A percentile compares a stretch with the other conserved stretches of the same genome.
These are phyloP conservation scores for Hygrophorus pudorinus DNA, from an alignment of 768 basidiomycete species.

Conservation along the genomic window DNA sequence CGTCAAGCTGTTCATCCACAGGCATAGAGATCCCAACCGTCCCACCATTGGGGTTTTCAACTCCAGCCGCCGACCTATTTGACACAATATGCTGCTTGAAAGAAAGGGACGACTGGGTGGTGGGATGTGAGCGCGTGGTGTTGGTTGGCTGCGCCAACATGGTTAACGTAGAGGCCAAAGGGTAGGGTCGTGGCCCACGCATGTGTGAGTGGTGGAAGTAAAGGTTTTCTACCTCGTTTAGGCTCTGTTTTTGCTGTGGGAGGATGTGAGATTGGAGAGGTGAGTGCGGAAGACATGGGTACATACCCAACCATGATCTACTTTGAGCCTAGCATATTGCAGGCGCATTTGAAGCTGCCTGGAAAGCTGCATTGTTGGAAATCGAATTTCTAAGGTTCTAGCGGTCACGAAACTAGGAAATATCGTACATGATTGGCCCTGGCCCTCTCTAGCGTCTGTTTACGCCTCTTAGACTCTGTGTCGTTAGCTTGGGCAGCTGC, in stretches of 20 bases:
- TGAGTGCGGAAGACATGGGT: not conserved
- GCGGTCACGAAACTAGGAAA: not conserved
- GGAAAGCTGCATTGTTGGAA: constrained; percentile 41
- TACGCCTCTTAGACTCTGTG: constrained; percentile 25
- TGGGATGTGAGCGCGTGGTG: not conserved
- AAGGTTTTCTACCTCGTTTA: constrained; percentile 76
- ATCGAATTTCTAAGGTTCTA: not conserved
- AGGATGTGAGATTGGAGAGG: not conserved
- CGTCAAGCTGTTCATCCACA: no score
- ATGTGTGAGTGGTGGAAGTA: constrained; percentile 66
- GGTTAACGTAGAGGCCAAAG: not conserved
- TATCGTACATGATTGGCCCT: constrained; percentile 52
- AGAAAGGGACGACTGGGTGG: not conserved
- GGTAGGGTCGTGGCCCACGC: constrained; percentile 1
- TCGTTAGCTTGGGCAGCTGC: not conserved
- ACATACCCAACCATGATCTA: constrained; percentile 74
- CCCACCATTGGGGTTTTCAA: no score
- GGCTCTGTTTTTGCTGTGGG: constrained; percentile 59
- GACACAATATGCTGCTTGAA: not conserved
- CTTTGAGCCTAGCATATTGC: constrained; percentile 70
- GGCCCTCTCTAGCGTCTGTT: constrained; percentile 43
- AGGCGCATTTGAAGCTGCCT: constrained; percentile 65
- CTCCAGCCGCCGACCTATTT: not conserved
- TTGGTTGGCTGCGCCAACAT: not conserved
- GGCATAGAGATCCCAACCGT: no score